phyloP scores from a whole-genome alignment of 192 early-diverging fungal genomes.

The Coemansia sp. region DNA sequence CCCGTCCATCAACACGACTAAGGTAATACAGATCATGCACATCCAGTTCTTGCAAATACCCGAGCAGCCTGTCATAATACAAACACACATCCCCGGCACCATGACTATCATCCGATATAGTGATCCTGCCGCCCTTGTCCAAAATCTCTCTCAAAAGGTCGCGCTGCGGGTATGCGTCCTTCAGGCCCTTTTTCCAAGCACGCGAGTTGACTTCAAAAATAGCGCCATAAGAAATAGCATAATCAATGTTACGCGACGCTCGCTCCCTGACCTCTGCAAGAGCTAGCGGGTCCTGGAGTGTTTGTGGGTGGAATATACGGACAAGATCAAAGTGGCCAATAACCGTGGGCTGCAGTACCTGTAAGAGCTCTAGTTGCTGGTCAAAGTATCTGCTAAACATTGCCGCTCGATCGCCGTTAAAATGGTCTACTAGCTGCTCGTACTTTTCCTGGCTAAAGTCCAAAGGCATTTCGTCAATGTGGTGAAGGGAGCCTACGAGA shows the following conservation, averaged over 20 bases:
- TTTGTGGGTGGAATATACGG: constrained; percentile 75
- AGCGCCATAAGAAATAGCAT: constrained; percentile 78
- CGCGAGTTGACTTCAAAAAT: constrained; percentile 94
- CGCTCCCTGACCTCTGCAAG: constrained; percentile 53
- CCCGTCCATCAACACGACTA: neutral
- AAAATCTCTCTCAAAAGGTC: constrained; percentile 80
- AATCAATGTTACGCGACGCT: constrained; percentile 80
- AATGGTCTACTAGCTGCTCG: constrained; percentile 38
- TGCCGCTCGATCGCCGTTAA: constrained; percentile 36
- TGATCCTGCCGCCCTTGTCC: constrained; percentile 70
- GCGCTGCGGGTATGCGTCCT: constrained; percentile 85
- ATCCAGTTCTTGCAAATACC: constrained; percentile 73
- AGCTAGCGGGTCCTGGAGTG: constrained; percentile 34
- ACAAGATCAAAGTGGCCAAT: constrained; percentile 98
- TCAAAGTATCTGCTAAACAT: constrained; percentile 89
- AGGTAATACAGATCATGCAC: constrained; percentile 62
- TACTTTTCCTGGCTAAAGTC: constrained; percentile 78
- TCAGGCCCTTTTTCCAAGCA: constrained; percentile 89
- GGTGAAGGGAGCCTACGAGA: constrained; percentile 93
- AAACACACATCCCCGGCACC: constrained; percentile 86
- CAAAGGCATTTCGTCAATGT: constrained; percentile 77
- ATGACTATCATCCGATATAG: constrained; percentile 93
- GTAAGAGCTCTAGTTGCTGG: constrained; percentile 78
- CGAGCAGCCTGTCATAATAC: constrained; percentile 75
- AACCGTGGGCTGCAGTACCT: constrained; percentile 73